Percentiles rank a stretch among this genome's conserved stretches.
phyloP scores from a whole-genome alignment of 805 yeast species.

The Candida anglica region DNA sequence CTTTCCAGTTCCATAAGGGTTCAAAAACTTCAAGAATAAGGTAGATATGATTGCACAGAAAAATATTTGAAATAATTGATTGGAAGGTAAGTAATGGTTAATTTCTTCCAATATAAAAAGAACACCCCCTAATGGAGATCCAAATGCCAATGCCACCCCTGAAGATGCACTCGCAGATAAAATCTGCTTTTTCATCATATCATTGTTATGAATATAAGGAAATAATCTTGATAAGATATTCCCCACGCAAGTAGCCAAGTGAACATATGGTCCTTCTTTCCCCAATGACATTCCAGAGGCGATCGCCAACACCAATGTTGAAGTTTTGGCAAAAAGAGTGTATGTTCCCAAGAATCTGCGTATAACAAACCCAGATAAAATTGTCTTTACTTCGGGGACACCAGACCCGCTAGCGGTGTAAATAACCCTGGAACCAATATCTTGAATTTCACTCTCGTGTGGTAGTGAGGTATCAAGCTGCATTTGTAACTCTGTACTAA shows the following conservation, averaged over 20 bases:
- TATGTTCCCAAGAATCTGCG: conserved; percentile 49
- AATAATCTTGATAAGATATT: conserved; percentile 48
- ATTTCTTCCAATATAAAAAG: conserved; percentile 55
- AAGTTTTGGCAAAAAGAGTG: conserved; percentile 46
- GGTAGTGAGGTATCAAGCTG: no score
- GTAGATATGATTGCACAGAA: conserved; percentile 54
- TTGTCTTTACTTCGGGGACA: conserved; percentile 60
- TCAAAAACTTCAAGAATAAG: conserved; percentile 46
- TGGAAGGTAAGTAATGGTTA: conserved; percentile 50
- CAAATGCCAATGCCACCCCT: conserved; percentile 60
- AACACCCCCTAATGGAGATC: conserved; percentile 59
- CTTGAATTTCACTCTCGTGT: background rate
- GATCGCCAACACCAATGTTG: conserved; percentile 47
- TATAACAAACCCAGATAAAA: conserved; percentile 55
- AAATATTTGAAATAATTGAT: conserved; percentile 50
- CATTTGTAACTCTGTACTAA: no score
- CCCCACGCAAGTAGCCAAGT: conserved; percentile 56
- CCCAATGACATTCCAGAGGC: conserved; percentile 57
- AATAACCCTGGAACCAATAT: conserved; percentile 15
- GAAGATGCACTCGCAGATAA: conserved; percentile 55
- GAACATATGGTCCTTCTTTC: conserved; percentile 62
- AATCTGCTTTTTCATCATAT: conserved; percentile 47
- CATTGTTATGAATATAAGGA: conserved; percentile 43
- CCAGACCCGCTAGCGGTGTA: conserved; percentile 59
- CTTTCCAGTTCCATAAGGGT: conserved; percentile 60